Evolutionary conservation across 352 stramenopile genomes (phyloP), one percentile per base, ranked within the genome.

Genomic region (Phytopythium aichiense): DNA sequence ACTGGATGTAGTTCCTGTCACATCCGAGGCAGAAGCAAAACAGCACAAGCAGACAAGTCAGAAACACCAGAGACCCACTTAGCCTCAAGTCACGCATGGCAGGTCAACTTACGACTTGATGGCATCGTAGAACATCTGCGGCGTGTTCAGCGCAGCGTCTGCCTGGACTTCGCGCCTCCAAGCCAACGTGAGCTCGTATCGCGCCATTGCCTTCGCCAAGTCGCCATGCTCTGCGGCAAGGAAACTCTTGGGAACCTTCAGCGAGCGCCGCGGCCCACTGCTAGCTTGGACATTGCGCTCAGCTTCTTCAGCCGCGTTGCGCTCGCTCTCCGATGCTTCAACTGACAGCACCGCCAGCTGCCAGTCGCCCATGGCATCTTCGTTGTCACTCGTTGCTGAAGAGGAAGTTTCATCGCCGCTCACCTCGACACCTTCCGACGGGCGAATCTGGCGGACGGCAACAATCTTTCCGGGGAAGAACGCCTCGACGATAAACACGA

Each of bases 151-250:
- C 33, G 95, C 87, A 0, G 56, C 68, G 50, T 96, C 87, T 1
- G 78, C 81, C 48, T 87, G 76, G 25, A 91, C 63, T 33, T 92
- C 81, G n/a, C 91, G 79, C 18, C 89, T 68, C 87, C 87, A 97
- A 22, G 84, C 73, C 7, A 88, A 50, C 4, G 79, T 95, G 4
- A 58, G 59, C 20, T 94, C 66, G 40, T 90, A 92, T 18, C 83
- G 74, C 50, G 87, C 70, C 11, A 50, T 63, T 9, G 79, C 87
- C 60, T 92, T 92, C 13, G 58, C 64, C 20, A 71, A 42, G 60
- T 92, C 79, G 15, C 79, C 81, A n/a, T 86, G 83, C 49, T 93
- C 84, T 1, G 84, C 82, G 1, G 89, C 59, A 9, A 93, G 42
- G 40, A 90, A 93, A 18, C 68, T 68, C 58, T 79, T 71, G 0